Evolutionary conservation across 208 protist genomes (phyloP), one percentile per base, ranked within the genome.

Genomic region (Acanthamoeba sp.): DNA sequence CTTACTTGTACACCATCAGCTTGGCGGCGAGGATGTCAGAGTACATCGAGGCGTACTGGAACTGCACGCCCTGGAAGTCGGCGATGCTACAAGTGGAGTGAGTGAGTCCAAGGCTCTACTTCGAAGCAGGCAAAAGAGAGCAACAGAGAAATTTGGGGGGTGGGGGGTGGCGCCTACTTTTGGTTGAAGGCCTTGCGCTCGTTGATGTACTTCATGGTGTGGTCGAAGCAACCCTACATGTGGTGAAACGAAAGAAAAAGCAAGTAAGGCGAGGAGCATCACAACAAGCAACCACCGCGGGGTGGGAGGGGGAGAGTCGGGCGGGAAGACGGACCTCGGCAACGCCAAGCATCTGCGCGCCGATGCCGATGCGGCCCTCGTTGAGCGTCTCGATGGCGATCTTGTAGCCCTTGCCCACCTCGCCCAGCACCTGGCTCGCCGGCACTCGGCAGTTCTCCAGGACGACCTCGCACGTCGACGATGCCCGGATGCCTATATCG

Each of bases 331-430:
- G 95, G 98, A 98, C 32, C 97, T 98, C 97, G 14, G 98, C 98
- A 50, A 99, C 97, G 29, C 98, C 98, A 10, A 99, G 64, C 98
- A 99, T 99, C 95, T 99, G 98, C 2, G 98, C 98, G 22, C 94
- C 98, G 84, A 99, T 99, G 94, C 98, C 98, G 84, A 99, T 99
- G 82, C 98, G 96, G 34, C 98, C 98, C 94, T 99, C 98, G 94
- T 99, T 99, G 16, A 99, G 95, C 64, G 96, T 97, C 89, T 97
- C 97, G 87, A 99, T 99, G 22, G 98, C 98, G 91, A 99, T 97
- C 95, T 98, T 98, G 96, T 99, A 99, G 45, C 99, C 99, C 95
- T 98, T 97, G 38, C 99, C 98, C 55, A 95, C 42, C 48, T 96
- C 45, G 52, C 96, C 96, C 0, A 97, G 42, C 10, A 97, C 69